Percentiles rank a stretch among this genome's conserved stretches.
Evolutionary conservation across 2,329 filamentous ascomycete species (phyloP).

Genomic region (Tolypocladium album): DNA sequence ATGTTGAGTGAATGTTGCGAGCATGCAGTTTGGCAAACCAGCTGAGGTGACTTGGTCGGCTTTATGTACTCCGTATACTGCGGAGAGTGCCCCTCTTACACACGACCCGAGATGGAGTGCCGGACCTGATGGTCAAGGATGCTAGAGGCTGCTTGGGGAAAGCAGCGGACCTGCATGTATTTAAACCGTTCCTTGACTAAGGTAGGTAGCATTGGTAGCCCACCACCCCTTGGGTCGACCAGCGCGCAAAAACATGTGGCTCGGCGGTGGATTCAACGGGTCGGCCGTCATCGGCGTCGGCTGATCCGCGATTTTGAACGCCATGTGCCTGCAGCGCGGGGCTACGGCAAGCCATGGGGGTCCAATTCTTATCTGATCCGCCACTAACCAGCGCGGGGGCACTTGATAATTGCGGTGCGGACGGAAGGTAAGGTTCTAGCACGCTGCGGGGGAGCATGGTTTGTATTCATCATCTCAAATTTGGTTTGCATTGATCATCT

Average conservation of each 20-base stretch:
- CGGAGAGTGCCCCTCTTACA: neutral
- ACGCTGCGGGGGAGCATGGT: neutral
- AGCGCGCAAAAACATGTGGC: neutral
- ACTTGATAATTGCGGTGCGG: neutral
- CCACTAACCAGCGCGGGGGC: neutral
- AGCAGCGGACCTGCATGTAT: neutral
- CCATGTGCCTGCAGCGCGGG: neutral
- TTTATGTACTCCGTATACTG: neutral
- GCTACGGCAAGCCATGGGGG: neutral
- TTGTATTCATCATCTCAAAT: neutral
- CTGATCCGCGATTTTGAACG: neutral
- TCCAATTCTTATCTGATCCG: neutral
- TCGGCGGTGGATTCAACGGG: neutral
- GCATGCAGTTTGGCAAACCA: neutral
- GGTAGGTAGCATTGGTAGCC: neutral
- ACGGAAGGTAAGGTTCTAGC: neutral
- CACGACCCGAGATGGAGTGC: neutral
- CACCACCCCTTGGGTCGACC: neutral
- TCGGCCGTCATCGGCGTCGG: neutral
- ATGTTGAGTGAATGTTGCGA: conserved; percentile 1
- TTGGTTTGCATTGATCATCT: neutral
- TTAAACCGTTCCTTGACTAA: too few relatives aligned
- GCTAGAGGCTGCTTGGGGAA: neutral
- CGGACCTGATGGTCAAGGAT: neutral
- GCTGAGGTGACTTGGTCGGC: neutral